These are phyloP conservation scores for Amauroascus verrucosus DNA, from an alignment of 2,329 filamentous ascomycete genomes.

Conservation along the genomic window DNA sequence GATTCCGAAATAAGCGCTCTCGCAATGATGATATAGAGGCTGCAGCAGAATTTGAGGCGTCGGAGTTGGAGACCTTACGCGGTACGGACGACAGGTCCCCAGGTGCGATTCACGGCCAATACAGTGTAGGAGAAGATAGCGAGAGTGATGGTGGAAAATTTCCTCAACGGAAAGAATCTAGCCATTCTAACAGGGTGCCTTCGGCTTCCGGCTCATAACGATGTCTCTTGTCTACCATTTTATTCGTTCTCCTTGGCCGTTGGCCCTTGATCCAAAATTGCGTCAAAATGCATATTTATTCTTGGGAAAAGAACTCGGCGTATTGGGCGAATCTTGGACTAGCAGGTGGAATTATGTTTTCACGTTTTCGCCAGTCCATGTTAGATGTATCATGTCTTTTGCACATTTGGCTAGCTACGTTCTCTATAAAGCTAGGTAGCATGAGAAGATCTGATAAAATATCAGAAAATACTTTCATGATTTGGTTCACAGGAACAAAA, in stretches of 20 bases:
- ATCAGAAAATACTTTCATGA: neutral
- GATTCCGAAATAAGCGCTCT: conserved; percentile 37
- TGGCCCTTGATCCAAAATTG: neutral
- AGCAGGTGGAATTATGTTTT: neutral
- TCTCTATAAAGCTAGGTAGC: neutral
- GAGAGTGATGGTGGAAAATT: conserved; percentile 15
- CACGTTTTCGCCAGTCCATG: neutral
- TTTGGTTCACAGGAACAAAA: neutral
- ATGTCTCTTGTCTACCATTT: neutral
- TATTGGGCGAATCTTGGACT: neutral
- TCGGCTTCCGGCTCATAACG: neutral
- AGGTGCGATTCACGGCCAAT: conserved; percentile 31
- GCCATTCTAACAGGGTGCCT: neutral
- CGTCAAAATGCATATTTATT: conserved; percentile 1
- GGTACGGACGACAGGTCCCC: conserved; percentile 18
- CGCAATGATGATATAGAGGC: conserved; percentile 47
- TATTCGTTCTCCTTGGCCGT: neutral
- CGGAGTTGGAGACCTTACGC: conserved; percentile 48
- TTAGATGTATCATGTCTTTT: conserved; percentile 9
- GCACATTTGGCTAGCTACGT: neutral
- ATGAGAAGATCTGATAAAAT: neutral
- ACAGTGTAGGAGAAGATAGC: conserved; percentile 41
- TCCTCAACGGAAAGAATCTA: neutral
- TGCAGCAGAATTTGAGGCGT: conserved; percentile 49
- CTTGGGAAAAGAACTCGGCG: conserved; percentile 3